These are phyloP conservation scores for Bipolaris sorokiniana DNA, from an alignment of 2,329 filamentous ascomycete species.

Conservation along the genomic window DNA sequence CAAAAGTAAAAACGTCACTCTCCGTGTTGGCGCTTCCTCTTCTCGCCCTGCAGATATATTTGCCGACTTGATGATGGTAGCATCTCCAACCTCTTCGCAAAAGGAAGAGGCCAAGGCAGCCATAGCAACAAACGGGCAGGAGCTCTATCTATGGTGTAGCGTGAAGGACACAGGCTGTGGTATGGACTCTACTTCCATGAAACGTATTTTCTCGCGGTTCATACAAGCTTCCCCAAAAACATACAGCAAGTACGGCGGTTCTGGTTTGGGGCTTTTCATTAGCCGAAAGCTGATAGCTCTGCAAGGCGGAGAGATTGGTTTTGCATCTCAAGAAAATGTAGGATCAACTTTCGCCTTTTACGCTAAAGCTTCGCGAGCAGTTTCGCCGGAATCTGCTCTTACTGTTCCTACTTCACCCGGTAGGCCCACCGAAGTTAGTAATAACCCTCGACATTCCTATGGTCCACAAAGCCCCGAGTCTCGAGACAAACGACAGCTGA, in stretches of 20 bases:
- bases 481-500: neutral
- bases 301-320: conserved; percentile 33
- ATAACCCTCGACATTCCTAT: neutral
- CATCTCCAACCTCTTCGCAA: neutral
- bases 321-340: conserved; percentile 22
- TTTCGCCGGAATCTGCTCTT: neutral
- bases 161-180: conserved; percentile 12
- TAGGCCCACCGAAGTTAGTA: neutral
- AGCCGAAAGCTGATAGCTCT: conserved; percentile 31
- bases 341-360: conserved; percentile 37
- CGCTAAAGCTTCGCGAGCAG: conserved; percentile 13
- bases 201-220: conserved; percentile 31
- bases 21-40: conserved; percentile 9
- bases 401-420: neutral
- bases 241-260: conserved; percentile 31
- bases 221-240: conserved; percentile 33
- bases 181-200: conserved; percentile 6
- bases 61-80: conserved; percentile 3
- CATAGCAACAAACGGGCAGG: neutral
- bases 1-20: conserved; percentile 18
- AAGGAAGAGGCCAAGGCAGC: neutral
- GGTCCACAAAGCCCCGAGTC: neutral
- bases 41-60: conserved; percentile 3
- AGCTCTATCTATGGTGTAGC: conserved; percentile 9
- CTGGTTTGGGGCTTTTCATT: conserved; percentile 30